These are phyloP conservation scores for Henckelia pumila DNA, from an alignment of 257 asterid species.

Conservation along the genomic window DNA sequence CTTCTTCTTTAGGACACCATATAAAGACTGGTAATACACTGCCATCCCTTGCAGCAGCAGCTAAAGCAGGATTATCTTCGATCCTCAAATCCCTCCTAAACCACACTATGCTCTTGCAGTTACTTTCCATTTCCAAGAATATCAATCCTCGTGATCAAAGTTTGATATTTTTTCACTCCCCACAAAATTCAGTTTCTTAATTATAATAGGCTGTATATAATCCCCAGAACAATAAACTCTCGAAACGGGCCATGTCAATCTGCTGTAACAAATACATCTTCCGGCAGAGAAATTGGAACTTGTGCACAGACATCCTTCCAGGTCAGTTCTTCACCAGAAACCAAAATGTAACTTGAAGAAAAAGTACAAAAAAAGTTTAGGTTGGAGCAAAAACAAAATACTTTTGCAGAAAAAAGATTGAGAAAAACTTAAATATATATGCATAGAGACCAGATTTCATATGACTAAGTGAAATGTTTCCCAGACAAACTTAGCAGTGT, in stretches of 20 bases:
- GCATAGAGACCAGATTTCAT: slow-evolving; percentile 31
- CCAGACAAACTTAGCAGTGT: slow-evolving; percentile 24
- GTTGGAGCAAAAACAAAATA: slow-evolving; percentile 5
- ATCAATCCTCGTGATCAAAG: neutral
- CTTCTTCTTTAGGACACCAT: slow-evolving; percentile 94
- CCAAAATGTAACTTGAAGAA: neutral
- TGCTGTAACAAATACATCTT: slow-evolving; percentile 7
- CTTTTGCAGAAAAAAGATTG: slow-evolving; percentile 14
- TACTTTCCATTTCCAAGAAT: slow-evolving; percentile 50
- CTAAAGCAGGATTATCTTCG: slow-evolving; percentile 93
- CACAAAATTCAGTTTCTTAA: neutral
- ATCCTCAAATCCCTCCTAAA: slow-evolving; percentile 95
- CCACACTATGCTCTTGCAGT: slow-evolving; percentile 72
- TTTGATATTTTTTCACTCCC: slow-evolving; percentile 1
- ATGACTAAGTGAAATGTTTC: slow-evolving; percentile 27
- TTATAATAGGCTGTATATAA: too few relatives aligned
- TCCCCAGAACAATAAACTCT: slow-evolving; percentile 17
- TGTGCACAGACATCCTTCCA: slow-evolving; percentile 22
- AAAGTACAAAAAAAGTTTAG: neutral
- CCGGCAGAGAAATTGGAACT: neutral
- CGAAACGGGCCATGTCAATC: neutral
- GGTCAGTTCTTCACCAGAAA: neutral
- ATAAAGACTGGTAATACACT: slow-evolving; percentile 69
- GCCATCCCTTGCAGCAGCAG: slow-evolving; percentile 78
- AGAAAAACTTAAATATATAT: slow-evolving; percentile 14